Percentiles rank a stretch among this genome's conserved stretches.
Conservation (phyloP, 1,284 basidiomycete species). For the Xerocomus amazonicus region DNA sequence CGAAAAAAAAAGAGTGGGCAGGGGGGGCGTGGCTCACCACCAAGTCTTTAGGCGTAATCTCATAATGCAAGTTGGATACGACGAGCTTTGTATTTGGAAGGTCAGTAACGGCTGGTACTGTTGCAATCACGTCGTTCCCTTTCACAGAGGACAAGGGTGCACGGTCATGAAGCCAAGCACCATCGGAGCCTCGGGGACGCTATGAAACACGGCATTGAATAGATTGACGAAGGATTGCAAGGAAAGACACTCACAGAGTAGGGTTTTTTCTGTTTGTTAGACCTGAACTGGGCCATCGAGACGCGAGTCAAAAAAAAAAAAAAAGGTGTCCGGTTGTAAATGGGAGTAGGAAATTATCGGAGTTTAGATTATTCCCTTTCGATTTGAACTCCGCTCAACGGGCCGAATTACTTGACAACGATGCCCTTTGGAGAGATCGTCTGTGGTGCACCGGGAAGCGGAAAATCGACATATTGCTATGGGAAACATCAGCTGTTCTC, state of each 20-base stretch:
- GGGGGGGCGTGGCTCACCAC: conserved; percentile 51
- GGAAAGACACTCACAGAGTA: conserved; percentile 20
- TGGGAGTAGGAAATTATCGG: conserved; percentile 5
- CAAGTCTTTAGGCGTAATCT: conserved; percentile 85
- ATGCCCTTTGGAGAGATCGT: conserved; percentile 89
- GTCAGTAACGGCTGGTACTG: conserved; percentile 22
- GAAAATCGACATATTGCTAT: conserved; percentile 93
- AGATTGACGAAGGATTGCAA: background rate
- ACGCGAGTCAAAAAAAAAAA: background rate
- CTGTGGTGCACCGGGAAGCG: conserved; percentile 89
- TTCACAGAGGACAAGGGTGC: conserved; percentile 45
- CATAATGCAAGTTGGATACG: conserved; percentile 91
- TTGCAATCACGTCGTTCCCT: conserved; percentile 21
- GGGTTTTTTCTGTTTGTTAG: conserved; percentile 27
- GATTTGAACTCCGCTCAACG: conserved; percentile 16
- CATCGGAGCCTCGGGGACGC: conserved; percentile 42
- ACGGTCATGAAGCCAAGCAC: conserved; percentile 72
- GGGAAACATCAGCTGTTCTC: conserved; percentile 92
- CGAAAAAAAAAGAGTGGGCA: background rate
- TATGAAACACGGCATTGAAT: conserved; percentile 7
- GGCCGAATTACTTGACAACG: background rate
- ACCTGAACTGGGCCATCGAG: conserved; percentile 24
- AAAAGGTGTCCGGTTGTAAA: background rate
- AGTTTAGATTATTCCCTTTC: conserved; percentile 4
- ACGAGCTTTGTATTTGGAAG: conserved; percentile 61